phyloP scores from a whole-genome alignment of 345 rosid genomes.

The Brassica carinata region DNA sequence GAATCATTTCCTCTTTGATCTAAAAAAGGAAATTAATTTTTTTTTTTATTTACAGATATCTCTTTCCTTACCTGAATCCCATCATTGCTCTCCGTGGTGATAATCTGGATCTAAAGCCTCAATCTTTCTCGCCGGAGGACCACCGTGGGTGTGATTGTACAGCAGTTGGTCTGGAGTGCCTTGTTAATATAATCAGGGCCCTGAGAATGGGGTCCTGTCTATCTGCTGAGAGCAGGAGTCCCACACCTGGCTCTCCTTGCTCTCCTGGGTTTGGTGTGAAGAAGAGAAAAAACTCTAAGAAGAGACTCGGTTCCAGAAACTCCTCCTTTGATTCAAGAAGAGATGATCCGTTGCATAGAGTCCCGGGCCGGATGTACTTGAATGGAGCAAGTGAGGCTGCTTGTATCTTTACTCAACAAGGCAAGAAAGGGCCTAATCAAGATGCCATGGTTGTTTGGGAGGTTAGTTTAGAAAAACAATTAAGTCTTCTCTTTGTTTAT shows the following conservation, averaged over 20 bases:
- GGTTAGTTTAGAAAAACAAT: slow-evolving; percentile 48
- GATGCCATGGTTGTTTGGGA: slow-evolving; percentile 99
- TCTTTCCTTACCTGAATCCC: not conserved
- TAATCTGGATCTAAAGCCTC: slow-evolving; percentile 54
- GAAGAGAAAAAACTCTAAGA: slow-evolving; percentile 74
- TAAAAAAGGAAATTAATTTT: not conserved
- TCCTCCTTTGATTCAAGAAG: slow-evolving; percentile 64
- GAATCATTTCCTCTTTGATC: slow-evolving; percentile 5
- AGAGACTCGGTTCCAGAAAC: slow-evolving; percentile 58
- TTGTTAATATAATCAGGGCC: slow-evolving; percentile 93
- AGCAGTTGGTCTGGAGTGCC: slow-evolving; percentile 94
- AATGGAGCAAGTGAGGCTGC: slow-evolving; percentile 86
- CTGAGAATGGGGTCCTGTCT: slow-evolving; percentile 99
- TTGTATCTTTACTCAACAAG: slow-evolving; percentile 86
- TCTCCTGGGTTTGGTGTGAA: slow-evolving; percentile 59
- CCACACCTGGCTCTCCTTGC: slow-evolving; percentile 80
- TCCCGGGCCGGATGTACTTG: slow-evolving; percentile 79
- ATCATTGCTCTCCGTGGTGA: slow-evolving; percentile 36
- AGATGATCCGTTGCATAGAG: slow-evolving; percentile 69
- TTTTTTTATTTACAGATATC: slow-evolving; percentile 7
- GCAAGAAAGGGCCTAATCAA: slow-evolving; percentile 98
- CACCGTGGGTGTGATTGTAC: slow-evolving; percentile 53
- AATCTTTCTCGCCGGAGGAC: slow-evolving; percentile 60
- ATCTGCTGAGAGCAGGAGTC: slow-evolving; percentile 90
- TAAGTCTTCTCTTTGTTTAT: not conserved